These are phyloP conservation scores for Funneliformis geosporum DNA, from an alignment of 192 early-diverging fungal species.

Conservation along the genomic window DNA sequence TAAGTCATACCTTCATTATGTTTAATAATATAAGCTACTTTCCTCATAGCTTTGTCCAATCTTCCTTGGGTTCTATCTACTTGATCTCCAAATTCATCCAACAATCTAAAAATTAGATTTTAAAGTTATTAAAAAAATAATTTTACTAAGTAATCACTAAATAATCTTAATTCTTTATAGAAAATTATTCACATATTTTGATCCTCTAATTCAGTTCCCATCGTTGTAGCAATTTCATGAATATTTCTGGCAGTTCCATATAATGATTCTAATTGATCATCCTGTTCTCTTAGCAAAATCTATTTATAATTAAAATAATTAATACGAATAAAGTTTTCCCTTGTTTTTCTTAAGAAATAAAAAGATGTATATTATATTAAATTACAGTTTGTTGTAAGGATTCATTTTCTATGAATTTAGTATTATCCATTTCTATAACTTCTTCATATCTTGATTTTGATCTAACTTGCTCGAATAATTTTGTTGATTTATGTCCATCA, in stretches of 20 bases:
- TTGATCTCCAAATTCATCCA: slow-evolving; percentile 59
- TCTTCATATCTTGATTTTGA: slow-evolving; percentile 27
- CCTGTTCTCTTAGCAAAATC: slow-evolving; percentile 61
- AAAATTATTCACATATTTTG: slow-evolving; percentile 45
- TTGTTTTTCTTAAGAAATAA: not conserved
- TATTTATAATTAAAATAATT: slow-evolving; percentile 21
- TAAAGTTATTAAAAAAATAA: too few relatives aligned
- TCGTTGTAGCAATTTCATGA: slow-evolving; percentile 59
- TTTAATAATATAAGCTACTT: slow-evolving; percentile 55
- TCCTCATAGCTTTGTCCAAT: slow-evolving; percentile 51
- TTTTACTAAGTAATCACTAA: not conserved
- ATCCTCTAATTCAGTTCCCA: slow-evolving; percentile 57
- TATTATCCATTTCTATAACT: slow-evolving; percentile 33
- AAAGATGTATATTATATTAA: not conserved
- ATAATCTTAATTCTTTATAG: not conserved
- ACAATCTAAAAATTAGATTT: slow-evolving; percentile 33
- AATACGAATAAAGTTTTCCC: not conserved
- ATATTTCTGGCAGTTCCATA: slow-evolving; percentile 56
- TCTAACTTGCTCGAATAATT: not conserved
- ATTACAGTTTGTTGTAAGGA: slow-evolving; percentile 41
- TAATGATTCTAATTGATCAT: slow-evolving; percentile 57
- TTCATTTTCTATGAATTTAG: slow-evolving; percentile 40
- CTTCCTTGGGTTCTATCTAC: slow-evolving; percentile 49
- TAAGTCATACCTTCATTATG: slow-evolving; percentile 51
- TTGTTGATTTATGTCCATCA: not conserved